These are phyloP conservation scores for Ambrosia hybrid DNA, from an alignment of 140 eudicot genomes.

Conservation along the genomic window DNA sequence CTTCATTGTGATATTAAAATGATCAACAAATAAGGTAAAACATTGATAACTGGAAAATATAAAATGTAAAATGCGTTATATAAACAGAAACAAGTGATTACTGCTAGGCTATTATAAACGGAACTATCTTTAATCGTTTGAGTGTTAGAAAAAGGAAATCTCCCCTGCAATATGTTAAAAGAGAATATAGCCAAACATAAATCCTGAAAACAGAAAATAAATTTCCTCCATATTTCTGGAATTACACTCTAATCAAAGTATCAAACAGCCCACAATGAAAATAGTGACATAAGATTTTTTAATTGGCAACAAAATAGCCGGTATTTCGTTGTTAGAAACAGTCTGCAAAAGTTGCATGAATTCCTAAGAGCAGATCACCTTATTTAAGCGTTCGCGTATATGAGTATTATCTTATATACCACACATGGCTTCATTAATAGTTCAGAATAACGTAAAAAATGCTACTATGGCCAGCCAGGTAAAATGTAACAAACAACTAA, in stretches of 20 bases:
- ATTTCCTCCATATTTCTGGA: background rate
- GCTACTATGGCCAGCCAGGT: conserved; percentile 5
- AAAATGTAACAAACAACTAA: background rate
- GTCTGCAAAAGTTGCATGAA: background rate
- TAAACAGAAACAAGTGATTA: background rate
- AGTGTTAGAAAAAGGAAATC: background rate
- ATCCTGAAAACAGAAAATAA: background rate
- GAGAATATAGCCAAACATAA: background rate
- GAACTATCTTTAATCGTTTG: background rate
- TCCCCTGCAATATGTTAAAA: conserved; percentile 7
- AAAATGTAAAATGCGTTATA: background rate
- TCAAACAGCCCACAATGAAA: background rate
- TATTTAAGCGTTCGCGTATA: background rate
- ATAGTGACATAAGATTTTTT: background rate
- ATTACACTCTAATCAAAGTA: background rate
- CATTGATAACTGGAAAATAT: background rate
- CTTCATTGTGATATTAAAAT: background rate
- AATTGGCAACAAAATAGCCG: background rate
- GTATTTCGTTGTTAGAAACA: background rate
- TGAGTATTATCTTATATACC: conserved; percentile 7
- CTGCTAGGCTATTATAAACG: background rate
- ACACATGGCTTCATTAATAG: background rate
- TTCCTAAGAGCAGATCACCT: background rate
- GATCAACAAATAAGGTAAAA: background rate
- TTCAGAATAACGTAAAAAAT: conserved; percentile 11